Base-by-base conservation (phyloP, 495 filamentous ascomycete species). In the Hapsidospora chrysogenum region DNA sequence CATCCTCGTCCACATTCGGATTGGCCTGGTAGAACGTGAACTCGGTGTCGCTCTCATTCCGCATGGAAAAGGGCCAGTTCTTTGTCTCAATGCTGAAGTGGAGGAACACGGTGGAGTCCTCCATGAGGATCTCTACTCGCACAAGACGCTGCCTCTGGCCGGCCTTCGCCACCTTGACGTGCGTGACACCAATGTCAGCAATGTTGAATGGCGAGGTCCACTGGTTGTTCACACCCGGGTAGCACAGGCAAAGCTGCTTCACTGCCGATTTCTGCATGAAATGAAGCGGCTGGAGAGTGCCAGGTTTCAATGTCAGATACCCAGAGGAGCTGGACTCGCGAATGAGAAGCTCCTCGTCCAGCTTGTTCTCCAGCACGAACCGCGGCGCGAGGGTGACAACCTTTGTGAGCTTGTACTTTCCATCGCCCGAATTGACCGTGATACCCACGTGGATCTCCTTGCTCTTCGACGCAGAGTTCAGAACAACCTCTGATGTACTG, bases 121-220 rank as follows among this genome's bases (percentile, higher is more conserved):
- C 89, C 67, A 92, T 76, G 31, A 96, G 68, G 28, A 93, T 66
- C 49, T 96, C 92, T 15, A 89, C 68, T 29, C 87, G 72, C 31
- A 97, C 75, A 17, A 97, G 70, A 41, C 72, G 76, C 50, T 97
- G 89, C 31, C 84, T 73, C 58, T 95, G 82, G 19, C 82, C 80
- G 21, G 77, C 72, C 51, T 81, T 92, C 22, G 92, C 80, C 39
- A 97, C 70, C 56, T 97, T 97, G 46, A 97, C 72, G 53, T 97
- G 84, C 2, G 82, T 76, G 16, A 74, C 85, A 29, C 89, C 89
- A 20, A 95, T 64, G 48, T 96, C 85, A 9, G 85, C 84, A 38
- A 97, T 95, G 50, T 86, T 92, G 63, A 97, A 92, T 2, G 89
- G 85, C 5, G 92, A 87, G 17, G 92, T 93, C 92, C 92, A 97